Conservation (phyloP, 1,139 yeast species). For the Wickerhamomyces sp. region DNA sequence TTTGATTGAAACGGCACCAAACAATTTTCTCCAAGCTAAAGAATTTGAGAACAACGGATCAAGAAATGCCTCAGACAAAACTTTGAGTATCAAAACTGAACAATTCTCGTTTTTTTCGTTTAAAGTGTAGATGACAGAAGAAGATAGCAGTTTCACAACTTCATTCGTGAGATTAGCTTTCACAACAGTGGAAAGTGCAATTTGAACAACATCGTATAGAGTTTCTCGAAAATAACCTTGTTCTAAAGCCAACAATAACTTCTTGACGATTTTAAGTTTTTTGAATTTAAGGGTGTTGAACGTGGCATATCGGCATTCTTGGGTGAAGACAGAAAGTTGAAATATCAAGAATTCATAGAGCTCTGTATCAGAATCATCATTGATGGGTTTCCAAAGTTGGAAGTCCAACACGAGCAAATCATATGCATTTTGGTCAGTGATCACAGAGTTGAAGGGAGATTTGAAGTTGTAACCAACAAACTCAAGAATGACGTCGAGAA, state of each 20-base stretch:
- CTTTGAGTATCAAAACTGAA: constrained; percentile 14
- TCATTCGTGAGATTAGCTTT: constrained; percentile 35
- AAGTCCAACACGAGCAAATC: constrained; percentile 41
- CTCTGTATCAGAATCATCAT: constrained; percentile 29
- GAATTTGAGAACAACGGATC: constrained; percentile 20
- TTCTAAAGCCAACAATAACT: constrained; percentile 48
- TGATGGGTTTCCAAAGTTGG: constrained; percentile 40
- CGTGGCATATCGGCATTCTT: constrained; percentile 42
- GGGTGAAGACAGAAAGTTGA: constrained; percentile 51
- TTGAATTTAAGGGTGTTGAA: constrained; percentile 48
- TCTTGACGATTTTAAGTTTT: constrained; percentile 48
- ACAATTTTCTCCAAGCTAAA: constrained; percentile 35
- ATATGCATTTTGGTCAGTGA: constrained; percentile 42
- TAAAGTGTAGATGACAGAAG: constrained; percentile 37
- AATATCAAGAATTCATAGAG: constrained; percentile 45
- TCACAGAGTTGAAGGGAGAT: constrained; percentile 37
- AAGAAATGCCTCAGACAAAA: constrained; percentile 13
- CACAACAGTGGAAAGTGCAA: constrained; percentile 33
- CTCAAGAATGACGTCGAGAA: constrained; percentile 35
- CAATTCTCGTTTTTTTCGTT: constrained; percentile 21
- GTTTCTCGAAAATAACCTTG: constrained; percentile 33
- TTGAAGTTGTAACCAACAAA: constrained; percentile 41
- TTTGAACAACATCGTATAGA: constrained; percentile 30
- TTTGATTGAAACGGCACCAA: constrained; percentile 56
- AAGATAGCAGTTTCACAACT: constrained; percentile 34